phyloP scores from a whole-genome alignment of 2,329 filamentous ascomycete species.

The Didymella sp. region DNA sequence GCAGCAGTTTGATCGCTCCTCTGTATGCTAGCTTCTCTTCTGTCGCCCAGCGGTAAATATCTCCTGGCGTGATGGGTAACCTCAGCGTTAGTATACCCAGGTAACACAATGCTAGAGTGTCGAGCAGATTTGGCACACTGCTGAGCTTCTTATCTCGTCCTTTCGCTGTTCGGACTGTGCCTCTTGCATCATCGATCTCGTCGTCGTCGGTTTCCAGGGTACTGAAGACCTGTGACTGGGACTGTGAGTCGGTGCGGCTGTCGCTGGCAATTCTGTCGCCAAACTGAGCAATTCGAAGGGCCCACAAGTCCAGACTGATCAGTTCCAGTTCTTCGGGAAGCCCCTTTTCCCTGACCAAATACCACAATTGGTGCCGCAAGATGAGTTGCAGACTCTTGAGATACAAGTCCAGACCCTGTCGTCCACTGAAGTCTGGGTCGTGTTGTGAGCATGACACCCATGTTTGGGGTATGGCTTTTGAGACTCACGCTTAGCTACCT shows the following conservation, averaged over 20 bases:
- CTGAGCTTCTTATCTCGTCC: conserved; percentile 57
- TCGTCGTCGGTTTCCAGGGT: conserved; percentile 59
- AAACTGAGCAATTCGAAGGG: conserved; percentile 70
- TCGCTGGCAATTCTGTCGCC: conserved; percentile 52
- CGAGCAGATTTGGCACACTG: conserved; percentile 69
- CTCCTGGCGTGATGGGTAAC: conserved; percentile 76
- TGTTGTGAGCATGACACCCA: conserved; percentile 29
- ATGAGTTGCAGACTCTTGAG: conserved; percentile 85
- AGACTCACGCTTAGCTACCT: conserved; percentile 22
- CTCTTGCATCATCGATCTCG: conserved; percentile 45
- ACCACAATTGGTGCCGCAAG: conserved; percentile 79
- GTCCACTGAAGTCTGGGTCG: conserved; percentile 65
- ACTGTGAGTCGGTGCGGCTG: conserved; percentile 48
- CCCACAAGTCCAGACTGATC: conserved; percentile 85
- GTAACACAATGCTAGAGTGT: conserved; percentile 81
- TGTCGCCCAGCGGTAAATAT: conserved; percentile 72
- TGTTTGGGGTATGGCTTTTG: neutral
- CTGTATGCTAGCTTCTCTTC: conserved; percentile 75
- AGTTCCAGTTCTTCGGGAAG: conserved; percentile 77
- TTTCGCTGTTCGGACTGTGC: conserved; percentile 22
- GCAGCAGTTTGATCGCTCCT: conserved; percentile 64
- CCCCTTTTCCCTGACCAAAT: conserved; percentile 70
- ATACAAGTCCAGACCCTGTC: conserved; percentile 76
- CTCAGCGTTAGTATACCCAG: conserved; percentile 77
- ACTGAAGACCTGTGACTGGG: conserved; percentile 64